Evolutionary conservation across 83 land plant genomes (phyloP).

Genomic region (Picea mariana): DNA sequence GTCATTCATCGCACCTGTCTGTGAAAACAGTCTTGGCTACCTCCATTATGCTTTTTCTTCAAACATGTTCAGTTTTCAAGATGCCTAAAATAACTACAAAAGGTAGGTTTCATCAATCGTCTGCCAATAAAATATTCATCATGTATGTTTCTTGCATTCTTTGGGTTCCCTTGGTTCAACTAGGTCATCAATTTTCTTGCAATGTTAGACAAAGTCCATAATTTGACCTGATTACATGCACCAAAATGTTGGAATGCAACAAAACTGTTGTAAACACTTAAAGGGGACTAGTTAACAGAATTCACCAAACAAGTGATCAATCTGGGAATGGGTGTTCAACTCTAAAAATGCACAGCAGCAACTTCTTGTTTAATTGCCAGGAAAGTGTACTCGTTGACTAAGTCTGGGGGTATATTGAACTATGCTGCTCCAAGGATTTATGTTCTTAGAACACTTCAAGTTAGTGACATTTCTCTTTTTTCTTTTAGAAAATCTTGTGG

Average conservation of each 20-base stretch:
- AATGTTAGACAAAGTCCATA: background rate
- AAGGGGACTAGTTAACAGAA: background rate
- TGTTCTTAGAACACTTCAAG: background rate
- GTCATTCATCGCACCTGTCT: too few relatives aligned
- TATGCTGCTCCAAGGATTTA: background rate
- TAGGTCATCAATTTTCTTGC: background rate
- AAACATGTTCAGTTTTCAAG: background rate
- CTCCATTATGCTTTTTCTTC: too few relatives aligned
- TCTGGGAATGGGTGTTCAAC: background rate
- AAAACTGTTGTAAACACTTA: background rate
- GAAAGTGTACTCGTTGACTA: background rate
- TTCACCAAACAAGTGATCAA: background rate
- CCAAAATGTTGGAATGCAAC: background rate
- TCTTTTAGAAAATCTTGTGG: background rate
- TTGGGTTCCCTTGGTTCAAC: constrained; percentile 1
- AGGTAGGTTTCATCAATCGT: background rate
- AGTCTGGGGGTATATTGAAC: background rate
- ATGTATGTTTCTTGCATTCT: background rate
- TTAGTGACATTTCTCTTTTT: background rate
- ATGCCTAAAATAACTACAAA: background rate
- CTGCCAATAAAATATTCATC: background rate
- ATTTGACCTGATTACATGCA: background rate
- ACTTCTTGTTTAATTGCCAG: background rate
- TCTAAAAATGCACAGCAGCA: background rate
- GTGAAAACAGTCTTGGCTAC: too few relatives aligned